Evolutionary conservation across 371 early-diverging fungal species (phyloP).

Genomic region (Mycotypha africana): DNA sequence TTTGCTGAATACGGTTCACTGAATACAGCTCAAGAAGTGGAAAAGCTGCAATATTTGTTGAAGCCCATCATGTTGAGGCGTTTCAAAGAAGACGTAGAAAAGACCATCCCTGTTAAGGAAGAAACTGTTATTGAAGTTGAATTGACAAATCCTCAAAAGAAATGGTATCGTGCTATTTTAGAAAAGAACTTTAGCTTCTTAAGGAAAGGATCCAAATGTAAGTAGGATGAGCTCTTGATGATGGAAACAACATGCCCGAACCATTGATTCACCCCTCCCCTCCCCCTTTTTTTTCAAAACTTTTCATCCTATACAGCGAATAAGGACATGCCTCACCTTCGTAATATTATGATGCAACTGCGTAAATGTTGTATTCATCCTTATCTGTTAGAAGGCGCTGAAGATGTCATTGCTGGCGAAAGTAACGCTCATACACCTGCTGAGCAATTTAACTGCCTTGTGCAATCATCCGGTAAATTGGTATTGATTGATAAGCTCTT

Average conservation of each 20-base stretch:
- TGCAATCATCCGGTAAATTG: conserved; percentile 87
- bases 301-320: conserved; percentile 14
- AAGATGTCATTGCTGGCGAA: conserved; percentile 72
- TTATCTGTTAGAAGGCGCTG: conserved; percentile 77
- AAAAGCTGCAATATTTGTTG: conserved; percentile 53
- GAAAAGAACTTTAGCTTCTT: conserved; percentile 83
- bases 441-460: conserved; percentile 66
- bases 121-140: conserved; percentile 84
- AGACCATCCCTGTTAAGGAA: conserved; percentile 75
- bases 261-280: too few relatives aligned
- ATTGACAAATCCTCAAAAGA: conserved; percentile 76
- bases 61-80: conserved; percentile 72
- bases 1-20: conserved; percentile 71
- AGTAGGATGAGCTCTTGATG: too few relatives aligned
- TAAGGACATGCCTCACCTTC: conserved; percentile 55
- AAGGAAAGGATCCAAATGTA: conserved; percentile 53
- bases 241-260: too few relatives aligned
- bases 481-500: conserved; percentile 82
- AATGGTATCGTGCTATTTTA: conserved; percentile 80
- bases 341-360: conserved; percentile 66
- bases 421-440: conserved; percentile 48
- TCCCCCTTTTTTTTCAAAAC: background rate
- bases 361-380: conserved; percentile 87
- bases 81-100: conserved; percentile 82
- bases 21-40: conserved; percentile 72